phyloP scores from a whole-genome alignment of 768 basidiomycete genomes.

The Suillus fuscotomentosus region DNA sequence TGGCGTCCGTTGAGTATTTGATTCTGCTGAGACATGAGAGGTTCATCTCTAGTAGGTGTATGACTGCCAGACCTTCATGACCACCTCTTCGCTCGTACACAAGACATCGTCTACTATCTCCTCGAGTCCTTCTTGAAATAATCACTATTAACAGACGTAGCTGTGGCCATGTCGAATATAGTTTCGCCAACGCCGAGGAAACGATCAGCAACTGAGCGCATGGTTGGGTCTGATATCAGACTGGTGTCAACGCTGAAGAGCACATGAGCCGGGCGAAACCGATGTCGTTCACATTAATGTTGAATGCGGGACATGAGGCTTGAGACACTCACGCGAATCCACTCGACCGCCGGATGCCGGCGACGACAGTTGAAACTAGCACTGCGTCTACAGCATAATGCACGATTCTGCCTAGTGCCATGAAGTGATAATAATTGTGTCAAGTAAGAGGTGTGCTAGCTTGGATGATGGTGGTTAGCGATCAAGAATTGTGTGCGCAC shows the following conservation, averaged over 20 bases:
- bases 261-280: slow-evolving; percentile 5
- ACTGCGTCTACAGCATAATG: slow-evolving; percentile 87
- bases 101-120: slow-evolving; percentile 24
- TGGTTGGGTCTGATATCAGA: slow-evolving; percentile 72
- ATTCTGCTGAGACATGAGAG: not conserved
- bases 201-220: slow-evolving; percentile 73
- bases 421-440: slow-evolving; percentile 18
- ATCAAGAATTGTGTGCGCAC: not conserved
- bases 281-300: not conserved
- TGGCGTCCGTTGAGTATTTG: not conserved
- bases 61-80: not conserved
- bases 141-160: slow-evolving; percentile 79
- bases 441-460: not conserved
- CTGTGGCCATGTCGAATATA: slow-evolving; percentile 82
- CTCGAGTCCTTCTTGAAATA: slow-evolving; percentile 69
- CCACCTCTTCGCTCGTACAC: not conserved
- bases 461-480: not conserved
- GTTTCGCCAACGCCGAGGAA: slow-evolving; percentile 88
- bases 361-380: slow-evolving; percentile 83
- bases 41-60: not conserved
- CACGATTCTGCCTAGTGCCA: slow-evolving; percentile 68
- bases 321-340: slow-evolving; percentile 76
- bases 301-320: slow-evolving; percentile 6
- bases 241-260: slow-evolving; percentile 59
- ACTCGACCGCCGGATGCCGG: slow-evolving; percentile 87